Conservation (phyloP, 2,329 filamentous ascomycete species). For the Talaromyces sp. region DNA sequence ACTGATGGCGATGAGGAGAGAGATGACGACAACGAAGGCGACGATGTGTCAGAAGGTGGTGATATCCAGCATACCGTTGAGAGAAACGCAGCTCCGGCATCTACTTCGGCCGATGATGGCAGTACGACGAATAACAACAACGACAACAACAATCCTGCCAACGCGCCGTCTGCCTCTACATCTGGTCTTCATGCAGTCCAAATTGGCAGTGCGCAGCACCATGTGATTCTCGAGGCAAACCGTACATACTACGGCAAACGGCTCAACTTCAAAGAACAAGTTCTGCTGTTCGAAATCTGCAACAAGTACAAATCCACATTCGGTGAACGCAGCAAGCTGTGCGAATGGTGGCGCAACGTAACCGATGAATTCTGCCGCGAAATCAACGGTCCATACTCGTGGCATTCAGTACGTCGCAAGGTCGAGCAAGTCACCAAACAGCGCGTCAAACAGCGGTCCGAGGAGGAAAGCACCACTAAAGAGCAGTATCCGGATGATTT, state of each 20-base stretch:
- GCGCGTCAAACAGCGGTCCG: conserved; percentile 34
- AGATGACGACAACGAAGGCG: conserved; percentile 5
- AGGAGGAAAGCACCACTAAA: conserved; percentile 22
- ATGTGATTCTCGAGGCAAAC: conserved; percentile 9
- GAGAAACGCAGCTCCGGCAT: neutral
- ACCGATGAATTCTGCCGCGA: conserved; percentile 33
- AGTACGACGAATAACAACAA: neutral
- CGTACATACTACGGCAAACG: conserved; percentile 32
- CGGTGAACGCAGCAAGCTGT: conserved; percentile 36
- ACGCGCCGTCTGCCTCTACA: neutral
- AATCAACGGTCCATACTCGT: conserved; percentile 36
- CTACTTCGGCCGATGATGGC: neutral
- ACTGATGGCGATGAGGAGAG: conserved; percentile 1
- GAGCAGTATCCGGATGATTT: conserved; percentile 33
- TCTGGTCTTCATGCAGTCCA: neutral
- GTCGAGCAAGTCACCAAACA: conserved; percentile 38
- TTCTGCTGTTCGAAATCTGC: conserved; percentile 36
- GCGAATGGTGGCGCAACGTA: conserved; percentile 38
- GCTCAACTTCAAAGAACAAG: conserved; percentile 36
- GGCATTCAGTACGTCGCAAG: conserved; percentile 39
- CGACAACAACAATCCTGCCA: neutral
- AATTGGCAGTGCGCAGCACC: neutral
- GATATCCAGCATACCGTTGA: conserved; percentile 2
- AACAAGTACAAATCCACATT: conserved; percentile 32
- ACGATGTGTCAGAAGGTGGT: conserved; percentile 1